Evolutionary conservation across 2,329 filamentous ascomycete species (phyloP).

Genomic region (Talaromyces verruculosus): DNA sequence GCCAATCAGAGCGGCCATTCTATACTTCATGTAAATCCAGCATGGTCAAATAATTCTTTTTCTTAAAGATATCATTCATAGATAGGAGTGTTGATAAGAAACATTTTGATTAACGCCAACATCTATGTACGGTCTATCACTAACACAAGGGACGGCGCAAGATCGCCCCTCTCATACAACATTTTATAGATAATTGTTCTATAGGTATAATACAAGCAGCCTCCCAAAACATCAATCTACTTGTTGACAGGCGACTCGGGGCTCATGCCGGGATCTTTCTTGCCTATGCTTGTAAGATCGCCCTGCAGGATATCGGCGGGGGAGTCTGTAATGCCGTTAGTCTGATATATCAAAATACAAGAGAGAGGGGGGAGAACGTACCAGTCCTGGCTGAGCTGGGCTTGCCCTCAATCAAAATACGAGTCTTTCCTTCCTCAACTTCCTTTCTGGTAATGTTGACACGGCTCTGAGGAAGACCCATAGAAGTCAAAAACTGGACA

Average conservation of each 20-base stretch:
- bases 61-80: background rate
- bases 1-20: background rate
- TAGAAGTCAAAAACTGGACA: conserved; percentile 58
- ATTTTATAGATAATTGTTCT: conserved; percentile 6
- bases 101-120: background rate
- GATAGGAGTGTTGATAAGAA: background rate
- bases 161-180: background rate
- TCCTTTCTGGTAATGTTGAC: conserved; percentile 57
- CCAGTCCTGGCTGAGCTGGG: conserved; percentile 32
- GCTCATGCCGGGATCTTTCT: conserved; percentile 47
- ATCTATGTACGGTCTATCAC: conserved; percentile 11
- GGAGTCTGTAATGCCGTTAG: conserved; percentile 44
- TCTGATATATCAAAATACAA: background rate
- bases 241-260: conserved; percentile 51
- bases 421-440: conserved; percentile 57
- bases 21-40: background rate
- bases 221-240: conserved; percentile 32
- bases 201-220: conserved; percentile 9
- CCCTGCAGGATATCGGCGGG: conserved; percentile 55
- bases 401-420: conserved; percentile 45
- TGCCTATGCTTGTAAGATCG: conserved; percentile 44
- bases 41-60: background rate
- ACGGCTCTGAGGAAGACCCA: conserved; percentile 62
- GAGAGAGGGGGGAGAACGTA: background rate
- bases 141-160: background rate